Base-by-base conservation (phyloP, 176 grass and related monocot species). In the Raddia guianensis region DNA sequence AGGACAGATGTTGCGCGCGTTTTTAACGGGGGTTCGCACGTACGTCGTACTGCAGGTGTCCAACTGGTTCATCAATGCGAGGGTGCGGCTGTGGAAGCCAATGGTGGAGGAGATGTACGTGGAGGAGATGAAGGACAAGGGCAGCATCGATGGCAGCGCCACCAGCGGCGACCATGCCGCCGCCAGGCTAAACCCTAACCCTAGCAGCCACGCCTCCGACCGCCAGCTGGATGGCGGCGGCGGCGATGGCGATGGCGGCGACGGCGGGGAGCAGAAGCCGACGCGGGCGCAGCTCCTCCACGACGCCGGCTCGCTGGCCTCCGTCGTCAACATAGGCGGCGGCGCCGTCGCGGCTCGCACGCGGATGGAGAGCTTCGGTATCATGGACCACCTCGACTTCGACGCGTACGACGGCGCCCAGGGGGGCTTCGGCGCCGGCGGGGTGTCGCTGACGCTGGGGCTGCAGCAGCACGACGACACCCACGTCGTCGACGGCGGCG, bases 61-160 rank as follows among this genome's bases (percentile, higher is more conserved):
- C 63, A 97, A 97, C 74, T 97, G 93, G 93, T 94, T 91, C 89
- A 91, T 94, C 87, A 91, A 91, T 34, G 91, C 89, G 47, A 78
- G 89, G 50, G 91, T 94, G 48, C 80, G 94, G 78, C 80, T 97
- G 16, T 97, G 94, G 94, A 97, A 97, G 79, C 94, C 94, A 32
- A 97, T 97, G 94, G 89, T 97, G 85, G 94, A 97, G 72, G 91
- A 97, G 84, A 97, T 97, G 94, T 97, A 97, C 91, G 65, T 86
- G 72, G 91, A 94, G 79, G 94, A 97, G 78, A 91, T 85, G 75
- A 97, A 97, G 78, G 84, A 77, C 32, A 83, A 86, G 76, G 72
- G 27, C 27, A 27, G 27, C 27, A 27, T 27, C 27, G 27, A 85
- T 5, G 87, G 62, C 40, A 72, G 62, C 40, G 72, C 21, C 55